phyloP scores from a whole-genome alignment of 306 rosid species.

The Inga leiocalycina region DNA sequence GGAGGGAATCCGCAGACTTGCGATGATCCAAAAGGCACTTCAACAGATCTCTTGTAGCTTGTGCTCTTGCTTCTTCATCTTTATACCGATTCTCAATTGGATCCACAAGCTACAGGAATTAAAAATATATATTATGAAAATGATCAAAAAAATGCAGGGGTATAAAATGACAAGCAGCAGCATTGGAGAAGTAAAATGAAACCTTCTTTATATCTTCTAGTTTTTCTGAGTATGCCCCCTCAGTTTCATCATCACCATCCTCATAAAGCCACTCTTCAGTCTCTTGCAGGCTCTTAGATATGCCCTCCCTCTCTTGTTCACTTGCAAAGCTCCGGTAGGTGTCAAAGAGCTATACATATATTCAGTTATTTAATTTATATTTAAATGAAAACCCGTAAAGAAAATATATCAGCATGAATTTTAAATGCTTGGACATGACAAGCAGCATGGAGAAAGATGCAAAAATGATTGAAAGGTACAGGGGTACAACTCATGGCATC shows the following conservation, averaged over 20 bases:
- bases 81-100: conserved; percentile 85
- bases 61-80: conserved; percentile 78
- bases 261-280: conserved; percentile 98
- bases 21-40: conserved; percentile 26
- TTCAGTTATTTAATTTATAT: conserved; percentile 24
- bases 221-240: conserved; percentile 75
- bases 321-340: conserved; percentile 77
- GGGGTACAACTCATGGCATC: conserved; percentile 8
- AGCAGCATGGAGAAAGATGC: not conserved
- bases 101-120: conserved; percentile 69
- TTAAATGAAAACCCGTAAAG: conserved; percentile 28
- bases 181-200: conserved; percentile 28
- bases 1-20: conserved; percentile 35
- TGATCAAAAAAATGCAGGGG: conserved; percentile 22
- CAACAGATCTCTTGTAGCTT: conserved; percentile 46
- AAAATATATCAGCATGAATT: conserved; percentile 17
- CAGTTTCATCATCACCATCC: conserved; percentile 97
- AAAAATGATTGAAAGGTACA: conserved; percentile 12
- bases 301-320: conserved; percentile 82
- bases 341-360: conserved; percentile 71
- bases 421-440: conserved; percentile 12
- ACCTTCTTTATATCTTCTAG: conserved; percentile 86
- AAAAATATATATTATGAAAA: not conserved
- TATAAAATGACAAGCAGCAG: conserved; percentile 25
- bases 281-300: conserved; percentile 82